Base-by-base conservation (phyloP, 305 asterid species). In the Fraxinus floribunda region DNA sequence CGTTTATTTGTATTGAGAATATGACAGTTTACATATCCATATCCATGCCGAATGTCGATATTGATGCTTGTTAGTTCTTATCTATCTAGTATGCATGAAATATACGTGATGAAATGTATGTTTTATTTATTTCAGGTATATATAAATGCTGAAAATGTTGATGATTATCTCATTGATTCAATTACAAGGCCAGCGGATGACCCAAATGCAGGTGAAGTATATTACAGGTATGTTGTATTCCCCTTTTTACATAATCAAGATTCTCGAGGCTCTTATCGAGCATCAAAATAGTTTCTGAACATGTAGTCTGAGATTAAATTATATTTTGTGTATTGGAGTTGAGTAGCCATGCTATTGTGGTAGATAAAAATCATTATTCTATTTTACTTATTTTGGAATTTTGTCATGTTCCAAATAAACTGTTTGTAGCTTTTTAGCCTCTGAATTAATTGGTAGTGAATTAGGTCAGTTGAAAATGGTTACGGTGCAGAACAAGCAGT, bases 151-250 rank as follows among this genome's bases (percentile, higher is more conserved):
- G 91, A 94, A 80, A 95, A 95, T 34, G 97, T 95, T 82, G 99
- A 95, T 79, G 90, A 92, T 55, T 94, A 94, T 87, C 96, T 95
- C 78, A 90, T 95, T 20, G 84, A 91, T 84, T 95, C 98, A 83
- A 95, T 95, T 41, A 94, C 88, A 1, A 88, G 64, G 78, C 99
- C 99, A 30, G 93, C 99, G 30, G 90, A 89, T 81, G 99, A 95
- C 78, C 97, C 97, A 62, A 90, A 95, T 85, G 97, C 99, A 22
- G 94, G 95, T 29, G 97, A 95, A 89, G 99, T 95, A 82, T 95
- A 95, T 84, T 95, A 90, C 89, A 92, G 98, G 98, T 93, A 89
- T 34, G 81, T 6, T 30, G 46, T 29, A n/a, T 36, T 62, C 36
- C 75, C 24, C 38, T 24, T 79, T 79, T 2, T 2, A 16, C 29